Base-by-base conservation (phyloP, 148 eudicot species). In the Cornus florida region DNA sequence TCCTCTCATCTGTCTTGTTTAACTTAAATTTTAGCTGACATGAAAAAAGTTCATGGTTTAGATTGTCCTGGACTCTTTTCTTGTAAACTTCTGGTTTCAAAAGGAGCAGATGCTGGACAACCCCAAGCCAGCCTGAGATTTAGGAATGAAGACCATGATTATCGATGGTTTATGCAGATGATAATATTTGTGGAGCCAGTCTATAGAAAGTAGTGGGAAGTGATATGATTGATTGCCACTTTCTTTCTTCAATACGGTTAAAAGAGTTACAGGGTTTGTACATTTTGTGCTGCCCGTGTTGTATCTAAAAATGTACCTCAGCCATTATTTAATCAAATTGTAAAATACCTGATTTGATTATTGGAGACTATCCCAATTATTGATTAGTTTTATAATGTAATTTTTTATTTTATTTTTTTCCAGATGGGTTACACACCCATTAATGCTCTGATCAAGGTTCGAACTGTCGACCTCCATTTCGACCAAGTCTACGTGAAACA, bases 51-150 rank as follows among this genome's bases (percentile, higher is more conserved):
- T 72, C 69, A 19, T 82, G 43, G 24, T 90, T 82, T 80, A 94
- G 97, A 93, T 94, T 74, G 85, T 94, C 70, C 78, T 90, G 73
- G 98, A 94, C 84, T 90, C 97, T 17, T 86, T 94, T 86, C 75
- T 94, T 11, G 90, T 94, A 7, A 91, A 87, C 78, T 83, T 73
- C 78, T 82, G 90, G 84, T 77, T 78, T 66, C 82, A 68, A 33
- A 84, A 83, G 79, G 83, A 87, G 70, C 68, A 80, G 14, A 70
- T 84, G 12, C 64, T 79, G 50, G 72, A 59, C 73, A 84, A 56
- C 73, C 38, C 87, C 65, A 86, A 89, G 76, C 68, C 72, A 56
- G 84, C 90, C 73, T 86, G 79, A 82, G 70, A 41, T 57, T 24
- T 71, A 10, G 38, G 46, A 75, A 60, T n/a, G 5, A 50, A 67